These are phyloP conservation scores for Halenospora varia DNA, from an alignment of 495 filamentous ascomycete genomes.

Conservation along the genomic window DNA sequence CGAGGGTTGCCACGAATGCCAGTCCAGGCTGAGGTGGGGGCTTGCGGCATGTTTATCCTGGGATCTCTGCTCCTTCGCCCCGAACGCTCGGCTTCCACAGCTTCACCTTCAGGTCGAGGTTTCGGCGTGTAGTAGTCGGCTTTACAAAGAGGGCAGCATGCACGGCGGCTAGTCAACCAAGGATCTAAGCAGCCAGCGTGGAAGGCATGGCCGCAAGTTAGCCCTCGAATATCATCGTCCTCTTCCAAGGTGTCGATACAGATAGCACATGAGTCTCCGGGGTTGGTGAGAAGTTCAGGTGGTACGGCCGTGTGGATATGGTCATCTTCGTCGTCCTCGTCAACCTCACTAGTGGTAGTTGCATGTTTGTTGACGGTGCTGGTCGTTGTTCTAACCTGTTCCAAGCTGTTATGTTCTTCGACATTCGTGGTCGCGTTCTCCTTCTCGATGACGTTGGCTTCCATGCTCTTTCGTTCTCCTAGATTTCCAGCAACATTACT, in stretches of 20 bases:
- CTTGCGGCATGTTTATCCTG: constrained; percentile 13
- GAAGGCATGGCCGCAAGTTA: constrained; percentile 95
- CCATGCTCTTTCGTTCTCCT: constrained; percentile 5
- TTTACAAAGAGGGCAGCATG: constrained; percentile 97
- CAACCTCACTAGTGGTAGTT: constrained; percentile 27
- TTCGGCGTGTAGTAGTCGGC: constrained; percentile 79
- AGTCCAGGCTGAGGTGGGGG: constrained; percentile 21
- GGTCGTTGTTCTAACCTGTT: constrained; percentile 17
- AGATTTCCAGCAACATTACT: constrained; percentile 6
- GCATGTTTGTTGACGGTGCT: constrained; percentile 24
- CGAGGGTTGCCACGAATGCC: constrained; percentile 21
- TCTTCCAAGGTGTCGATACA: constrained; percentile 93
- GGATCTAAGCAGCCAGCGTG: constrained; percentile 92
- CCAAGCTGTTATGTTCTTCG: constrained; percentile 14
- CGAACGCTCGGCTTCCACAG: constrained; percentile 16
- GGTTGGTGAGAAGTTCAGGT: constrained; percentile 74
- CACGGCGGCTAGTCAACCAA: constrained; percentile 88
- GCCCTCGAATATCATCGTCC: constrained; percentile 89
- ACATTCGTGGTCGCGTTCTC: not conserved
- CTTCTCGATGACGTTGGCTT: constrained; percentile 9
- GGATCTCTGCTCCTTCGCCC: constrained; percentile 12
- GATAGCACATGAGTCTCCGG: constrained; percentile 96
- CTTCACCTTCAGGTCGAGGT: constrained; percentile 42
- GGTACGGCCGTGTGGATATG: constrained; percentile 80
- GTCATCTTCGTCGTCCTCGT: constrained; percentile 73